Evolutionary conservation across 78 protist species (phyloP), one percentile per base, ranked within the genome.

Genomic region (Corallochytrium limacisporum): DNA sequence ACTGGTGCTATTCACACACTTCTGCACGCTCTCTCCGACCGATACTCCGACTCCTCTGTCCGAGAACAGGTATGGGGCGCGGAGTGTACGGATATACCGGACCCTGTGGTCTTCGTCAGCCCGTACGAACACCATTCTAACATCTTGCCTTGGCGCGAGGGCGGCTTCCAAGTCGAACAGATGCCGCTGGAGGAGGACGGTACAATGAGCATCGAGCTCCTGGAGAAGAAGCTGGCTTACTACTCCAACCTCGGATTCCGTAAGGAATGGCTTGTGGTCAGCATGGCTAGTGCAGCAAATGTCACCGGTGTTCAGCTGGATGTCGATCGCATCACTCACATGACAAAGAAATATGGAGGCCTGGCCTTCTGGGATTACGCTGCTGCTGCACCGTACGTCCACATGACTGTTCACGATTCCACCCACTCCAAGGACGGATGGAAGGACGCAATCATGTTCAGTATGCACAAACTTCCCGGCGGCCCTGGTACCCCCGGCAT

Each of bases 111-210:
- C 35, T 3, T 91, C 4, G 61, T 84, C 29, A 88, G 90, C 22
- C 90, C 91, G 13, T 75, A 74, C 53, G 90, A 91, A 59, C 97
- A 91, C 75, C 97, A 91, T 69, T 65, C 85, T 35, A 89, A 84
- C 79, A 33, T 85, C n/a, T 71, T 91, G 47, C 90, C 91, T n/a
- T 91, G 92, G 94, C 46, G 93, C 13, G 97, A 91, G 28, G 24
- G 75, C 16, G 74, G 44, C 59, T 48, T 62, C 51, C 10, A 35
- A 26, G 74, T 81, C 48, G 31, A 49, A 47, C 20, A 32, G 60
- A 31, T 81, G 50, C 47, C 65, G 38, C 48, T 68, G 67, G 26
- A 20, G 24, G 43, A 40, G 26, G 44, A 1, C 0, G 79, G 88
- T 1, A 48, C 20, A 26, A 7, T 81, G 16, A 84, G 77, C 59